These are phyloP conservation scores for Neurospora terricola DNA, from an alignment of 495 filamentous ascomycete species.

Conservation along the genomic window DNA sequence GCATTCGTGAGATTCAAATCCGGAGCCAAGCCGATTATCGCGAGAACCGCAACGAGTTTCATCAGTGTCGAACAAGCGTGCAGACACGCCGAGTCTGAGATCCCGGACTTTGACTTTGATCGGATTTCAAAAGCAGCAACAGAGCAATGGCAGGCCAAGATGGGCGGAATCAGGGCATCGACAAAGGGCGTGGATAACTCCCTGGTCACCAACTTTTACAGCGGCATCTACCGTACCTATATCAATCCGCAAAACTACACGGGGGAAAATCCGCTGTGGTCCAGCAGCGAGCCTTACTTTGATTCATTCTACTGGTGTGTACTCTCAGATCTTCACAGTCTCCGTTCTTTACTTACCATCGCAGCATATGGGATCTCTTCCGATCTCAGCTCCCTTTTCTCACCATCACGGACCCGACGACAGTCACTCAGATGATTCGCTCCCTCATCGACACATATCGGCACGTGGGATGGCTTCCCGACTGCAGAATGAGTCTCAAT, in stretches of 20 bases:
- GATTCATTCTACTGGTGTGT: constrained; percentile 68
- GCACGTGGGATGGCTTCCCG: constrained; percentile 59
- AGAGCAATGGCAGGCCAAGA: constrained; percentile 51
- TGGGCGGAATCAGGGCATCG: constrained; percentile 49
- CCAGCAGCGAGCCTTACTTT: constrained; percentile 64
- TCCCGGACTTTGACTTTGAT: constrained; percentile 57
- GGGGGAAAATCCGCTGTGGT: constrained; percentile 67
- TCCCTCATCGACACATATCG: constrained; percentile 64
- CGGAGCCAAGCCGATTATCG: constrained; percentile 40
- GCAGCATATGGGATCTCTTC: constrained; percentile 60
- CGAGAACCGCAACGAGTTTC: constrained; percentile 61
- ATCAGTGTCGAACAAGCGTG: constrained; percentile 58
- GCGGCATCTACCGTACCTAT: constrained; percentile 60
- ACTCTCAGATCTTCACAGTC: not conserved
- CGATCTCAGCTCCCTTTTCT: constrained; percentile 61
- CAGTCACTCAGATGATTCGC: constrained; percentile 56
- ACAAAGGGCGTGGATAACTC: constrained; percentile 43
- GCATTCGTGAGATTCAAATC: constrained; percentile 17
- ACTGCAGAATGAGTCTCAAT: constrained; percentile 53
- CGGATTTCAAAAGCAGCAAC: constrained; percentile 41
- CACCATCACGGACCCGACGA: constrained; percentile 55
- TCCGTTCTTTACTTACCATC: not conserved
- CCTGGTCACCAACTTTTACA: constrained; percentile 56
- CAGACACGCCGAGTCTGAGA: constrained; percentile 55
- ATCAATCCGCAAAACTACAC: constrained; percentile 72